Conservation (phyloP, 2,329 filamentous ascomycete genomes). For the Pseudopithomyces maydicus region DNA sequence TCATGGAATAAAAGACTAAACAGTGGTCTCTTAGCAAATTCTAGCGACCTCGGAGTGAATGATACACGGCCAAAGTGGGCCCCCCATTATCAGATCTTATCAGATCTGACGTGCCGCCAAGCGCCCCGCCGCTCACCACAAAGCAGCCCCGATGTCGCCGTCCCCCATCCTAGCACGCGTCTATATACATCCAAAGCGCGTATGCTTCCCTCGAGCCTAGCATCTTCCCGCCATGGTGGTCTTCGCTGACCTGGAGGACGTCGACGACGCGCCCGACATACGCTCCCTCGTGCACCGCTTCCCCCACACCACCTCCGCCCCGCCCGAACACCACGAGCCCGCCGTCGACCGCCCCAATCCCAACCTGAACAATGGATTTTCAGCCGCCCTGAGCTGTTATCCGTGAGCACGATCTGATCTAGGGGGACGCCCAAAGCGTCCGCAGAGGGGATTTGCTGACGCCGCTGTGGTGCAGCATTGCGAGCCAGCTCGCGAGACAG, state of each 20-base stretch:
- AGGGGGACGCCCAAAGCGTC: conserved; percentile 38
- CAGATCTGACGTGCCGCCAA: conserved; percentile 9
- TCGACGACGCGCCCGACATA: conserved; percentile 25
- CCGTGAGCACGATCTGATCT: conserved; percentile 61
- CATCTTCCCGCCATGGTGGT: conserved; percentile 47
- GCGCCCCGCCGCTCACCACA: conserved; percentile 8
- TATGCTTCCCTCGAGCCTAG: conserved; percentile 29
- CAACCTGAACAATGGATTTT: conserved; percentile 62
- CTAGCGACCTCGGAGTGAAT: neutral
- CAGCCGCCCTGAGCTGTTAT: conserved; percentile 69
- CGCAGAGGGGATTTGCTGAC: conserved; percentile 35
- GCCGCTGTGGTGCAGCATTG: conserved; percentile 63
- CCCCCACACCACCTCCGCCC: conserved; percentile 11
- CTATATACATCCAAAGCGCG: conserved; percentile 19
- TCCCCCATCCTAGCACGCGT: conserved; percentile 2
- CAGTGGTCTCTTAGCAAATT: too few species aligned
- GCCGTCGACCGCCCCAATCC: conserved; percentile 48
- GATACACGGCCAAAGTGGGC: neutral
- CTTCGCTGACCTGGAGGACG: conserved; percentile 51
- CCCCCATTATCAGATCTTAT: conserved; percentile 1
- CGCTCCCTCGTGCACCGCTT: conserved; percentile 36
- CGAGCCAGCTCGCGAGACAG: conserved; percentile 72
- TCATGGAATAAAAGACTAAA: too few species aligned
- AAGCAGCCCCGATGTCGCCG: conserved; percentile 2
- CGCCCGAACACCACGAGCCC: conserved; percentile 6